Conservation (phyloP, 2,329 filamentous ascomycete species). For the Keithomyces neogunnii region DNA sequence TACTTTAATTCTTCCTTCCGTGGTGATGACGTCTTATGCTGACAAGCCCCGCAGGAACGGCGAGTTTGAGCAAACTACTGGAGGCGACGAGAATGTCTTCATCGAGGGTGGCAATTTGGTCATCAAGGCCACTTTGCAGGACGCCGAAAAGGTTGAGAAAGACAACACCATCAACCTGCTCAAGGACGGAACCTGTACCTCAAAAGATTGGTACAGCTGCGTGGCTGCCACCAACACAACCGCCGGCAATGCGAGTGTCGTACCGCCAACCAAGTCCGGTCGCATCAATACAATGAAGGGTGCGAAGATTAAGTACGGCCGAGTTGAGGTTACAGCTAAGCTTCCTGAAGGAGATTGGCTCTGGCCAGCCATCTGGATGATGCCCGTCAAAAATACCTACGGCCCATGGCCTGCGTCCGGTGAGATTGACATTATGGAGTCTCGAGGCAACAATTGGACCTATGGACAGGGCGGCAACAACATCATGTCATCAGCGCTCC, state of each 20-base stretch:
- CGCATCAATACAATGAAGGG: constrained; percentile 68
- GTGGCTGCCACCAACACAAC: constrained; percentile 67
- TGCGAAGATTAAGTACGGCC: constrained; percentile 68
- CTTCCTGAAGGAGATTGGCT: constrained; percentile 55
- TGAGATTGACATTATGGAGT: constrained; percentile 77
- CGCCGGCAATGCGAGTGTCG: constrained; percentile 58
- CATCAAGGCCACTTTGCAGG: constrained; percentile 72
- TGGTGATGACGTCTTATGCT: background rate
- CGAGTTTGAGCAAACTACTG: constrained; percentile 71
- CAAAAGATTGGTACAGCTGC: constrained; percentile 46
- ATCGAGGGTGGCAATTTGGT: constrained; percentile 59
- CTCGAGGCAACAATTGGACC: constrained; percentile 72
- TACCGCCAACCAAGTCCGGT: constrained; percentile 70
- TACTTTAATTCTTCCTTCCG: too few relatives aligned
- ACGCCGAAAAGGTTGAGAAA: constrained; percentile 54
- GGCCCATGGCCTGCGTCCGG: constrained; percentile 72
- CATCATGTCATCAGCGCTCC: constrained; percentile 68
- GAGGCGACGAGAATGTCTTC: constrained; percentile 64
- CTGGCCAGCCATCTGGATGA: constrained; percentile 90
- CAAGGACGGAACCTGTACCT: constrained; percentile 59
- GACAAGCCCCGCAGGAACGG: constrained; percentile 50
- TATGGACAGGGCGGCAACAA: constrained; percentile 74
- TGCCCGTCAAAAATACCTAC: constrained; percentile 65
- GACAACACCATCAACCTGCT: constrained; percentile 63
- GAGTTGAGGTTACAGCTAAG: background rate